Evolutionary conservation across 1,139 yeast species (phyloP).

Genomic region (Hyphopichia pseudoburtonii): DNA sequence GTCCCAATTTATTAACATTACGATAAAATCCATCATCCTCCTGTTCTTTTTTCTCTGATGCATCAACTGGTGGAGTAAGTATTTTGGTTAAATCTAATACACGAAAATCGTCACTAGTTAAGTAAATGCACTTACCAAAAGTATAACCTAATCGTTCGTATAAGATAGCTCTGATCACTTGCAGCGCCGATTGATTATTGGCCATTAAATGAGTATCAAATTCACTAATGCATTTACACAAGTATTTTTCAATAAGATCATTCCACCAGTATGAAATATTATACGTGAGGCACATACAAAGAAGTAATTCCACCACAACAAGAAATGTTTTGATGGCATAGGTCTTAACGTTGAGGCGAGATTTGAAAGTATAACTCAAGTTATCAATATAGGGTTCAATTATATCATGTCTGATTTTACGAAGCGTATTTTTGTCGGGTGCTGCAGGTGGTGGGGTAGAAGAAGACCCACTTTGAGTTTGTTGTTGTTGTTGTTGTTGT

Average conservation of each 20-base stretch:
- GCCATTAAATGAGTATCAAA: conserved; percentile 37
- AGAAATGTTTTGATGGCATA: conserved; percentile 52
- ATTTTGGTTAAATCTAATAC: conserved; percentile 6
- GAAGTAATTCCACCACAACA: conserved; percentile 51
- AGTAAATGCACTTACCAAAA: conserved; percentile 29
- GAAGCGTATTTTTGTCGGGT: conserved; percentile 54
- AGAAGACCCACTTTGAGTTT: too few relatives aligned
- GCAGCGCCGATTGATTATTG: conserved; percentile 32
- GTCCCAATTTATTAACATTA: conserved; percentile 39
- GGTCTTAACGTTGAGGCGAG: conserved; percentile 63
- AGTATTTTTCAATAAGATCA: conserved; percentile 45
- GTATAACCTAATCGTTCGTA: conserved; percentile 43
- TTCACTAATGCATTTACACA: conserved; percentile 41
- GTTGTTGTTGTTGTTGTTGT: too few relatives aligned
- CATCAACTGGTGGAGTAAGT: conserved; percentile 4
- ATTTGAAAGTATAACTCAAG: conserved; percentile 49
- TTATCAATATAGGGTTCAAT: conserved; percentile 70
- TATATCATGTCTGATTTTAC: conserved; percentile 60
- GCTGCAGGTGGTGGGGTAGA: conserved; percentile 9
- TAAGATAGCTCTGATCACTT: conserved; percentile 42
- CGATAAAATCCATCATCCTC: conserved; percentile 31
- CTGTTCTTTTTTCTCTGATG: too few relatives aligned
- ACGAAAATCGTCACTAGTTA: conserved; percentile 14
- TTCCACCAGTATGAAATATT: conserved; percentile 50
- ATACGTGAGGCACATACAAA: conserved; percentile 44